Base-by-base conservation (phyloP, 2,329 filamentous ascomycete species). In the Xylariaceae sp. region DNA sequence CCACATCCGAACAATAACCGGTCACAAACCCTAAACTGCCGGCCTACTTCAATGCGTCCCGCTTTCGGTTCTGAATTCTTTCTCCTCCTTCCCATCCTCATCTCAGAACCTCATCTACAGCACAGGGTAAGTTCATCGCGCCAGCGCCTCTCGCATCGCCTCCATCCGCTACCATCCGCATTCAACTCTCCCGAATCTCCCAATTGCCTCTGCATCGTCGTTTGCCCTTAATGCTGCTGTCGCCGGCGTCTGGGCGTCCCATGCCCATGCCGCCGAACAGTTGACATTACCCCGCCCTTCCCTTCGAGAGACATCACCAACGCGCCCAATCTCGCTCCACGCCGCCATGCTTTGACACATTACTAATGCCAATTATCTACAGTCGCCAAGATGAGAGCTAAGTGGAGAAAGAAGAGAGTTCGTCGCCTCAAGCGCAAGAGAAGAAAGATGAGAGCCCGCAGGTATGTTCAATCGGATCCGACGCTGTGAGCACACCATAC, bases 321-420 rank as follows among this genome's bases (percentile, higher is more conserved):
- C 42, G 55, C 10, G 17, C 39, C n/a, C 49, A 55, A 37, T 34
- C 42, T 17, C 17, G 8, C 34, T 39, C 9, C 13, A 56, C 35
- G 42, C 42, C 8, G 11, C 23, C 23, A 30, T 30, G 23, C 15
- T 17, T 53, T 9, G 39, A 42, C 49, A 35, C 37, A 4, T 18
- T 51, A 61, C 69, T 71, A 61, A 68, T 55, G 58, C 6, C 7
- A 13, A 15, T 35, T 15, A 55, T 52, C 62, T 49, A 54, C 50
- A 71, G 66, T 67, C 64, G 68, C 69, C 82, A 86, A 80, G 81
- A 86, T 87, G 84, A 83, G 93, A 94, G 92, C 92, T 78, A 97
- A 97, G 86, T 97, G 94, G 94, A 94, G 93, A 86, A 99, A 99
- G 90, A 99, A 99, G 93, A 87, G 94, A 80, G 92, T 96, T 82